These are phyloP conservation scores for Neofusicoccum ribis DNA, from an alignment of 2,329 filamentous ascomycete species.

Conservation along the genomic window DNA sequence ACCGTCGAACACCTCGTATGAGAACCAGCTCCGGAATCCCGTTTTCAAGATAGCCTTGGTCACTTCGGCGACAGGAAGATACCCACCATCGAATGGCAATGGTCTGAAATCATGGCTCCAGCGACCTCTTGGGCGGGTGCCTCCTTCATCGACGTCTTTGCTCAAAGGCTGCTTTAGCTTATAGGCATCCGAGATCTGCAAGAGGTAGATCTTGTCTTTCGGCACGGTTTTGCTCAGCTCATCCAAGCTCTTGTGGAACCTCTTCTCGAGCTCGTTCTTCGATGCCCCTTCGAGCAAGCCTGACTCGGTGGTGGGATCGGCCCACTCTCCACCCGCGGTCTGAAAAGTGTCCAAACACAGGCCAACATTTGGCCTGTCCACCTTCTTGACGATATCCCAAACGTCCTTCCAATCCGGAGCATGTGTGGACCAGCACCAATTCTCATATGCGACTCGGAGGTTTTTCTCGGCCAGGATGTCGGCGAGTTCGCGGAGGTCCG, in stretches of 20 bases:
- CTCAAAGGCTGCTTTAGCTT: conserved; percentile 58
- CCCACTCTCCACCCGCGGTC: conserved; percentile 71
- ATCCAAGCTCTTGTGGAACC: conserved; percentile 56
- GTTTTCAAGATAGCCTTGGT: conserved; percentile 66
- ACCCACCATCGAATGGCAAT: conserved; percentile 69
- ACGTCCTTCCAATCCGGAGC: conserved; percentile 68
- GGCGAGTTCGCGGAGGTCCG: conserved; percentile 64
- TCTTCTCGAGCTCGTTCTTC: conserved; percentile 48
- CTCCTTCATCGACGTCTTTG: conserved; percentile 50
- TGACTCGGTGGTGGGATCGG: conserved; percentile 64
- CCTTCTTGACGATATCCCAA: conserved; percentile 66
- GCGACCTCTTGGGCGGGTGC: conserved; percentile 59
- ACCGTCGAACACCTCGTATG: conserved; percentile 69
- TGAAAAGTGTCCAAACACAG: conserved; percentile 80
- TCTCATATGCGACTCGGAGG: conserved; percentile 71
- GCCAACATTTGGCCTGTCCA: conserved; percentile 66
- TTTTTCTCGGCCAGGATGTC: conserved; percentile 60
- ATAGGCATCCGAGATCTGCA: conserved; percentile 77
- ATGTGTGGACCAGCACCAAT: conserved; percentile 78
- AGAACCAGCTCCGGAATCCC: conserved; percentile 67
- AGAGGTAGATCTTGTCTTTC: conserved; percentile 68
- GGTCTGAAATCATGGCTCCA: conserved; percentile 75
- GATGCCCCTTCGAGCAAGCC: conserved; percentile 57
- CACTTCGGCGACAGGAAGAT: conserved; percentile 67
- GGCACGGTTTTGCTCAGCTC: conserved; percentile 61